Percentiles rank a stretch among this genome's conserved stretches.
Conservation (phyloP, 192 early-diverging fungal genomes). For the Coemansia sp. region DNA sequence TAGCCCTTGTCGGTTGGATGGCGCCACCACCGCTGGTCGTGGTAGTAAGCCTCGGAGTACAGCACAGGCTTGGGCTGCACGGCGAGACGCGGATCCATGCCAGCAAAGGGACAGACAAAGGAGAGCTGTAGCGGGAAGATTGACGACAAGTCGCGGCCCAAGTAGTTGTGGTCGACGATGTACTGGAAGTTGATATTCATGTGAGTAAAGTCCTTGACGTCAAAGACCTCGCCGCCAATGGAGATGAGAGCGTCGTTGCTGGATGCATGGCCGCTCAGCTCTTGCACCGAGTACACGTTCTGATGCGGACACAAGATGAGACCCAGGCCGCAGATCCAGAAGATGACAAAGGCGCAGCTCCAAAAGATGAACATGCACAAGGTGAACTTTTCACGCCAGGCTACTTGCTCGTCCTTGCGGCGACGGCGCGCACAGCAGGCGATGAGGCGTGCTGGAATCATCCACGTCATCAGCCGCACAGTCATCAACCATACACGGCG, state of each 20-base stretch:
- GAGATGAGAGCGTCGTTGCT: constrained; percentile 62
- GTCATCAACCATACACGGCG: constrained; percentile 48
- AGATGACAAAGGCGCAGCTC: constrained; percentile 75
- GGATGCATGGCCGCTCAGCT: constrained; percentile 59
- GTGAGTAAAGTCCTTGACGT: constrained; percentile 64
- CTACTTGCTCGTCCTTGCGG: constrained; percentile 76
- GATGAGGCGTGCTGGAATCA: constrained; percentile 71
- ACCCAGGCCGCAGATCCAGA: constrained; percentile 79
- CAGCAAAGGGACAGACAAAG: constrained; percentile 58
- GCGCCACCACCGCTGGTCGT: constrained; percentile 70
- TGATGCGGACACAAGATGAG: constrained; percentile 72
- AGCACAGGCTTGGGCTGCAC: constrained; percentile 53
- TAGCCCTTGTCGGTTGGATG: constrained; percentile 59
- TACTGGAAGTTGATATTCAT: constrained; percentile 54
- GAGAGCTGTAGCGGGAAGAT: constrained; percentile 70
- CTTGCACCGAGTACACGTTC: constrained; percentile 67
- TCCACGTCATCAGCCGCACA: constrained; percentile 47
- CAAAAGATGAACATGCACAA: constrained; percentile 83
- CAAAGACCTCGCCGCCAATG: constrained; percentile 83
- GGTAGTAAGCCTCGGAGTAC: constrained; percentile 62
- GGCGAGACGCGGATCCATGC: constrained; percentile 57
- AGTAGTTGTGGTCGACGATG: constrained; percentile 57
- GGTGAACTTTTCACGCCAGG: constrained; percentile 97
- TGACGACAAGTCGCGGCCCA: constrained; percentile 62
- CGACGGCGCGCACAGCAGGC: constrained; percentile 74